A percentile compares a stretch with the other conserved stretches of the same genome.
phyloP scores from a whole-genome alignment of 108 stramenopile species.

The Pinguiococcus pyrenoidosus region DNA sequence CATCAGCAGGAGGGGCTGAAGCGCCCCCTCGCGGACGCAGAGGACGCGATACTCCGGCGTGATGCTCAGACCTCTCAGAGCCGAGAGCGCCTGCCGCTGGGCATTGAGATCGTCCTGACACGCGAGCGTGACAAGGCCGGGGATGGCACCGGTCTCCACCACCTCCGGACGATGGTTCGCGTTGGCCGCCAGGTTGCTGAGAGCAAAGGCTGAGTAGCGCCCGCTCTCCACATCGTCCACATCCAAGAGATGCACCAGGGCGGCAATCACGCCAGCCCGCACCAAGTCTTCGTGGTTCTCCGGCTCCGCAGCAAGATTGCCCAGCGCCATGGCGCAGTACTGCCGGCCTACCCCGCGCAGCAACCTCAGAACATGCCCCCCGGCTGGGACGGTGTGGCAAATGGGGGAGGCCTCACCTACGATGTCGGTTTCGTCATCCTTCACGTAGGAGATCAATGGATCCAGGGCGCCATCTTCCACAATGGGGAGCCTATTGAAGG shows the following conservation, averaged over 20 bases:
- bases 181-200: constrained; percentile 60
- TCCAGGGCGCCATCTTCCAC: constrained; percentile 39
- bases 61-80: constrained; percentile 55
- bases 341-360: constrained; percentile 52
- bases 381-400: no score
- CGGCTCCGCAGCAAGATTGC: constrained; percentile 62
- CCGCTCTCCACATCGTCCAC: constrained; percentile 50
- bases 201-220: constrained; percentile 55
- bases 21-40: constrained; percentile 52
- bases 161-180: constrained; percentile 47
- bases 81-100: constrained; percentile 56
- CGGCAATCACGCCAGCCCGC: constrained; percentile 37
- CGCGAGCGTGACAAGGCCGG: constrained; percentile 51
- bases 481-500: constrained; percentile 47
- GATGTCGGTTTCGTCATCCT: constrained; percentile 18
- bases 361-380: no score
- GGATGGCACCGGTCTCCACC: constrained; percentile 54
- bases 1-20: constrained; percentile 65
- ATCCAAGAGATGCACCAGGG: constrained; percentile 49
- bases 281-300: constrained; percentile 57
- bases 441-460: constrained; percentile 9
- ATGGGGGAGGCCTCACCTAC: no score
- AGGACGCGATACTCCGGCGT: constrained; percentile 43
- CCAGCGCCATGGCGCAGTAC: constrained; percentile 63
- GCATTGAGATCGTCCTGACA: constrained; percentile 62